Base-by-base conservation (phyloP, 1,284 basidiomycete genomes). In the Rhodofomes roseus region DNA sequence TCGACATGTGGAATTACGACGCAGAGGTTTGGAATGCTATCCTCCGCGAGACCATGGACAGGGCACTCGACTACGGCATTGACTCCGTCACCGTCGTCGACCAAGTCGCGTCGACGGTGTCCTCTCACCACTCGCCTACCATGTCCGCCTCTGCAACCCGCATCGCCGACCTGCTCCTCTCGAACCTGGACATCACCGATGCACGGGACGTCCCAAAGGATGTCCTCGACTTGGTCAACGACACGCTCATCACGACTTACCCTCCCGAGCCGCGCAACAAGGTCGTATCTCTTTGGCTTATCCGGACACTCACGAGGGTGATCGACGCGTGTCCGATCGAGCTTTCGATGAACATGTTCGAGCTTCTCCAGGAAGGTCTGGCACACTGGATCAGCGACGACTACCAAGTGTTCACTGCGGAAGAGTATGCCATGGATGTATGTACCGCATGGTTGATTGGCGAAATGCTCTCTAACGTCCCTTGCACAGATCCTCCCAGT, bases 301-400 rank as follows among this genome's bases (percentile, higher is more conserved):
- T 85, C 20, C 74, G 84, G 40, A 79, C 84, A 3, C 69, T 90
- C 54, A 78, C 77, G 40, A 71, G 74, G 4, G 67, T 81, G 5
- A 73, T 90, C 51, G 83, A 86, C 54, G 65, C 72, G 1, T 87
- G 85, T 66, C 85, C 84, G 2, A 58, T 62, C 6, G 77, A 78
- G 48, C 73, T 85, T 53, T 68, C 78, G 46, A 63, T 77, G 51
- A 66, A 72, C 22, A 65, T 85, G 37, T 70, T 90, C 41, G 77
- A 81, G 48, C 62, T 70, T 12, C 60, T 83, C 6, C 78, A 84
- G 57, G 83, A 84, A 1, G 85, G 86, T 20, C 57, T 89, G n/a
- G 70, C 73, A 40, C 63, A 77, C 12, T 92, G 89, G 90, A 70
- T 91, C 29, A 74, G 78, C 7, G 89, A 92, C 70, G 81, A 84